phyloP scores from a whole-genome alignment of 306 rosid species.

The Quercus dentata region DNA sequence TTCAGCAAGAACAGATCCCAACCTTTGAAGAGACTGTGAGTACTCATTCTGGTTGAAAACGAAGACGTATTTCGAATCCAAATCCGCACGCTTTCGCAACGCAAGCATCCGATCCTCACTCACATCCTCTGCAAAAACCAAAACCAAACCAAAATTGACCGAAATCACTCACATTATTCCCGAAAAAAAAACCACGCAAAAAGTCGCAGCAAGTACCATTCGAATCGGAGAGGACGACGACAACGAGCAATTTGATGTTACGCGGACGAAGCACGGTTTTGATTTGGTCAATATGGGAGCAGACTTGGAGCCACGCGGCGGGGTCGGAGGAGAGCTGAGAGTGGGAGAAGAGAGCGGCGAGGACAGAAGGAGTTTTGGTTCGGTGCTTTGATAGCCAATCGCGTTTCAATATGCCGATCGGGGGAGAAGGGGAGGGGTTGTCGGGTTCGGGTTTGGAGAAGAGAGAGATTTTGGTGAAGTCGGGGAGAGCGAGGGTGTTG shows the following conservation, averaged over 20 bases:
- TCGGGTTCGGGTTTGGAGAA: slow-evolving; percentile 27
- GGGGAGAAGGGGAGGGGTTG: slow-evolving; percentile 13
- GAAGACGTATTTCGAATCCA: slow-evolving; percentile 67
- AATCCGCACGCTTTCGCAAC: slow-evolving; percentile 82
- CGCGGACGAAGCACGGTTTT: slow-evolving; percentile 58
- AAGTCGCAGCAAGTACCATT: no score
- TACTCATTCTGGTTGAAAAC: slow-evolving; percentile 55
- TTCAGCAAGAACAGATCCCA: slow-evolving; percentile 66
- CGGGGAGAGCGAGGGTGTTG: slow-evolving; percentile 84
- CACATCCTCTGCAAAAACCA: slow-evolving; percentile 51
- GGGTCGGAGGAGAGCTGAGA: slow-evolving; percentile 76
- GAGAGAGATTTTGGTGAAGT: slow-evolving; percentile 64
- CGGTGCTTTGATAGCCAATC: slow-evolving; percentile 94
- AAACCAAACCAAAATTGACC: no score
- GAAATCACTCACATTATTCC: neutral
- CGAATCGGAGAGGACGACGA: slow-evolving; percentile 49
- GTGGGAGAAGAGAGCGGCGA: slow-evolving; percentile 60
- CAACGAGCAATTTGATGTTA: slow-evolving; percentile 59
- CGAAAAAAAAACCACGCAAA: no score
- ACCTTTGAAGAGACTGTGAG: slow-evolving; percentile 60
- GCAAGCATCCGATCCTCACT: slow-evolving; percentile 88
- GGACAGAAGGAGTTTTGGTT: slow-evolving; percentile 68
- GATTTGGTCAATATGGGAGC: slow-evolving; percentile 85
- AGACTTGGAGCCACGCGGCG: slow-evolving; percentile 80
- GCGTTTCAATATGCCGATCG: slow-evolving; percentile 56